Evolutionary conservation across 176 grass and related monocot genomes (phyloP), one percentile per base, ranked within the genome.

Genomic region (Avena eriantha): DNA sequence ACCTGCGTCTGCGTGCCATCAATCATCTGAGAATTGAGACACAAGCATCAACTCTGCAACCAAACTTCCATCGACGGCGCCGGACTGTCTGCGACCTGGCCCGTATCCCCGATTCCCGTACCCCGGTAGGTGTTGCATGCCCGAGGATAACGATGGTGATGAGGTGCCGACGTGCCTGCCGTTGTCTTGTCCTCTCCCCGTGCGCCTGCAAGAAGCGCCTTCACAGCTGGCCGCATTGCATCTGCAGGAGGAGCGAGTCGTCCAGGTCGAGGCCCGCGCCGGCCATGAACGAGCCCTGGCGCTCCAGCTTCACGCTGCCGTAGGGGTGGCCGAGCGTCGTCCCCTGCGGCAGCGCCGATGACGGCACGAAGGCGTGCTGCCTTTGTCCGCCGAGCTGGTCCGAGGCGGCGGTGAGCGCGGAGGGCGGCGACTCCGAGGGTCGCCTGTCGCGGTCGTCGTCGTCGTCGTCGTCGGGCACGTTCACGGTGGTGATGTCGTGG

Each of bases 401-500:
- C 3, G 83, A 88, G 74, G 75, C 67, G 49, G 56, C 49, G 56
- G 86, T 90, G 54, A 88, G 41, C 26, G 33, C 69, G 54, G 97
- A 91, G 22, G 90, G 89, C 26, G 88, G 87, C 4, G 93, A 90
- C 3, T 87, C 92, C 13, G 97, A 87, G 36, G 5, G 3, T 3
- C 35, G 35, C 35, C 35, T 36, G 70, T 39, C 35, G 22, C 68
- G 61, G 41, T 71, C 56, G 50, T 93, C 87, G 18, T 91, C 87
- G 61, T 98, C 92, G 7, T 66, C 63, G 80, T 56, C 54, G 54
- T 56, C 54, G 5, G 83, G 88, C 59, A 98, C 86, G 91, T 98
- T 98, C 24, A 87, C 90, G 15, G 94, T 98, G 24, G 97, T 98
- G 88, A 96, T 98, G 85, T 99, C 97, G 88, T 99, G 97, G 82